Evolutionary conservation across 2,329 filamentous ascomycete species (phyloP).

Genomic region (Tolypocladium album): DNA sequence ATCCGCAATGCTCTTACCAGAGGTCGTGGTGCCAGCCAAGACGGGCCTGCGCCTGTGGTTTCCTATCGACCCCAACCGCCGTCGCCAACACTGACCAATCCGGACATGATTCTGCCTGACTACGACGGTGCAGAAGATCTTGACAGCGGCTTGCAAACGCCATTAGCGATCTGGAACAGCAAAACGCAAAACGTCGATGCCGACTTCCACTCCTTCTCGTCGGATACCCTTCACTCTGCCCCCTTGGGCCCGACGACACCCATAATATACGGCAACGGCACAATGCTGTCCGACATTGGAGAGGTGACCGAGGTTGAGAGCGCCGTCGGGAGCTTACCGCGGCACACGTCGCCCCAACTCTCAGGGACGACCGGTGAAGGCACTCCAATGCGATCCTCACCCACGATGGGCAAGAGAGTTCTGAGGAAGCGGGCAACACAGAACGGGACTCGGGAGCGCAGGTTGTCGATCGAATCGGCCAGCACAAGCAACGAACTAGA

Average conservation of each 20-base stretch:
- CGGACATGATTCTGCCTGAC: conserved; percentile 86
- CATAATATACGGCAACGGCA: conserved; percentile 59
- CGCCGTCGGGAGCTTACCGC: conserved; percentile 30
- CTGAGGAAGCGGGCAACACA: conserved; percentile 35
- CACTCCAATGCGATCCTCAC: conserved; percentile 29
- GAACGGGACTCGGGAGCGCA: conserved; percentile 33
- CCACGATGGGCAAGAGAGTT: conserved; percentile 29
- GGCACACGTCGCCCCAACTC: conserved; percentile 24
- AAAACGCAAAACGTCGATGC: conserved; percentile 20
- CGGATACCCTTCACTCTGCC: conserved; percentile 27
- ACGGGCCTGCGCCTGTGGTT: conserved; percentile 14
- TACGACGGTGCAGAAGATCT: conserved; percentile 48
- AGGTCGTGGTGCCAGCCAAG: conserved; percentile 17
- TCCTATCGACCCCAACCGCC: conserved; percentile 44
- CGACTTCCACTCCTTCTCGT: conserved; percentile 31
- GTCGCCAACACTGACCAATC: conserved; percentile 83
- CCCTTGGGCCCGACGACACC: conserved; percentile 46
- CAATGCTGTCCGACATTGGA: conserved; percentile 57
- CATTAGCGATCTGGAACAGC: conserved; percentile 42
- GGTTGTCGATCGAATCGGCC: conserved; percentile 47
- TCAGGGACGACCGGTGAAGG: conserved; percentile 22
- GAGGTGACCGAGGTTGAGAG: conserved; percentile 45
- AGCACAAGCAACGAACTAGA: conserved; percentile 48
- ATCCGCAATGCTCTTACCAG: conserved; percentile 14
- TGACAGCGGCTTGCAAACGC: conserved; percentile 38